A percentile compares a stretch with the other conserved stretches of the same genome.
phyloP scores from a whole-genome alignment of 208 protist species.

The Crithidia thermophila region DNA sequence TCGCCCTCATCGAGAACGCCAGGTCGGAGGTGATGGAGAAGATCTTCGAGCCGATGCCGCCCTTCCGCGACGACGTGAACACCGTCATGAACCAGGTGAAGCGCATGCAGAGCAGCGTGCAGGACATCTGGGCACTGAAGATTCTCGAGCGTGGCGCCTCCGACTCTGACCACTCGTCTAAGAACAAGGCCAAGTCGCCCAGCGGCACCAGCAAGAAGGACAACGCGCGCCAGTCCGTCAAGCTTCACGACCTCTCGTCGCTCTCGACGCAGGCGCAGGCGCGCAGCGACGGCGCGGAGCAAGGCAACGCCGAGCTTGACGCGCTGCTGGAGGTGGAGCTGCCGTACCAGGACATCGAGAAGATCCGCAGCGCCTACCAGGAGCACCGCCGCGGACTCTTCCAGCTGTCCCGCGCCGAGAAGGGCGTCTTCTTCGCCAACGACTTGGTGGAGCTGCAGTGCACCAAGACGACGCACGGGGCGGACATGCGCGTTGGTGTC shows the following conservation, averaged over 20 bases:
- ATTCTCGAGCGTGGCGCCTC: constrained; percentile 32
- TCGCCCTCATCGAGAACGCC: constrained; percentile 71
- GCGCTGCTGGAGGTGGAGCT: constrained; percentile 74
- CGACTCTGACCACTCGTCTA: neutral
- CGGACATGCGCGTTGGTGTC: constrained; percentile 54
- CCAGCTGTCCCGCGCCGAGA: constrained; percentile 17
- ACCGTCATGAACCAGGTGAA: constrained; percentile 40
- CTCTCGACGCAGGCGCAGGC: constrained; percentile 96
- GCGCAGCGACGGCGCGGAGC: constrained; percentile 86
- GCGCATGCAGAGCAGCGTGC: constrained; percentile 28
- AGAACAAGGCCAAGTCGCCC: constrained; percentile 10
- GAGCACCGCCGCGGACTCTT: constrained; percentile 44
- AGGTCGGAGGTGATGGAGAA: constrained; percentile 67
- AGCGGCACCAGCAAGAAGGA: constrained; percentile 36
- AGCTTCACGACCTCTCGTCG: constrained; percentile 89
- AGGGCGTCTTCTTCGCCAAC: constrained; percentile 54
- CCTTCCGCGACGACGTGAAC: constrained; percentile 50
- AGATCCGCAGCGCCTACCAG: constrained; percentile 32
- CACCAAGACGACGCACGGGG: constrained; percentile 43
- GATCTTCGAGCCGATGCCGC: constrained; percentile 76
- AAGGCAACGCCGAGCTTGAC: constrained; percentile 63
- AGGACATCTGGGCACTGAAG: constrained; percentile 51
- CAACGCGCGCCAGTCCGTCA: constrained; percentile 60
- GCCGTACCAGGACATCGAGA: constrained; percentile 44
- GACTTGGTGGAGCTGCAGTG: constrained; percentile 56